A percentile compares a stretch with the other conserved stretches of the same genome.
Evolutionary conservation across 345 rosid genomes (phyloP).

Genomic region (Abelmoschus esculentus): DNA sequence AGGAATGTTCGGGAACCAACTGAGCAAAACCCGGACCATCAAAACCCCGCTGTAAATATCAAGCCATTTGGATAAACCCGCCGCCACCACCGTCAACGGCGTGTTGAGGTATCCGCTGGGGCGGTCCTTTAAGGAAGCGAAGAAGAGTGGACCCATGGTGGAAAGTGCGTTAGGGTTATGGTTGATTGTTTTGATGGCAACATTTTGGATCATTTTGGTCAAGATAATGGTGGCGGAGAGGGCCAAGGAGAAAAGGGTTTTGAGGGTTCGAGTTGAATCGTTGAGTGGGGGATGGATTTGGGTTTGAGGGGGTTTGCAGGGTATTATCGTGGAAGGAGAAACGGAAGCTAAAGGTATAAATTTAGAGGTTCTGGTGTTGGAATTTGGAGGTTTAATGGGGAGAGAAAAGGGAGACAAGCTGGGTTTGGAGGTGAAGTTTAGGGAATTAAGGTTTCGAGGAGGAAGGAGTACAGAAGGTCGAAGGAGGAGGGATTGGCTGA

Average conservation of each 20-base stretch:
- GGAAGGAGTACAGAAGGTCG: slow-evolving; percentile 9
- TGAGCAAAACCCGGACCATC: slow-evolving; percentile 86
- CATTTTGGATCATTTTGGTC: slow-evolving; percentile 24
- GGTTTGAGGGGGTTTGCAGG: neutral
- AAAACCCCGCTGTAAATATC: slow-evolving; percentile 83
- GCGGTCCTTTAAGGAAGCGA: slow-evolving; percentile 50
- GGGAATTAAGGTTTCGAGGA: neutral
- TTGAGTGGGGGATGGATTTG: slow-evolving; percentile 17
- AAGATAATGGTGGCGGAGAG: slow-evolving; percentile 20
- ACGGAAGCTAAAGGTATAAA: slow-evolving; percentile 19
- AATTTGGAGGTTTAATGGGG: slow-evolving; percentile 9
- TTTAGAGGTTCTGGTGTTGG: slow-evolving; percentile 3
- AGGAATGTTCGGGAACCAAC: slow-evolving; percentile 95
- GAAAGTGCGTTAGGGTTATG: neutral
- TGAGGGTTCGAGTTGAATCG: slow-evolving; percentile 38
- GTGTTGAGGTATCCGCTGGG: slow-evolving; percentile 53
- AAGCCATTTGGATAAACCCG: slow-evolving; percentile 81
- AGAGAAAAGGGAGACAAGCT: neutral
- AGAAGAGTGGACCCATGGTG: slow-evolving; percentile 46
- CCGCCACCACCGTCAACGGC: slow-evolving; percentile 85
- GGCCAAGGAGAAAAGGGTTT: slow-evolving; percentile 27
- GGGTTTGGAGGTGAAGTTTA: neutral
- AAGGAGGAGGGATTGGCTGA: slow-evolving; percentile 14
- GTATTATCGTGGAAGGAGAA: slow-evolving; percentile 13
- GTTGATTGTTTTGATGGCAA: slow-evolving; percentile 17